Percentiles rank a stretch among this genome's conserved stretches.
These are phyloP conservation scores for Mycena vitilis DNA, from an alignment of 768 basidiomycete species.

Conservation along the genomic window DNA sequence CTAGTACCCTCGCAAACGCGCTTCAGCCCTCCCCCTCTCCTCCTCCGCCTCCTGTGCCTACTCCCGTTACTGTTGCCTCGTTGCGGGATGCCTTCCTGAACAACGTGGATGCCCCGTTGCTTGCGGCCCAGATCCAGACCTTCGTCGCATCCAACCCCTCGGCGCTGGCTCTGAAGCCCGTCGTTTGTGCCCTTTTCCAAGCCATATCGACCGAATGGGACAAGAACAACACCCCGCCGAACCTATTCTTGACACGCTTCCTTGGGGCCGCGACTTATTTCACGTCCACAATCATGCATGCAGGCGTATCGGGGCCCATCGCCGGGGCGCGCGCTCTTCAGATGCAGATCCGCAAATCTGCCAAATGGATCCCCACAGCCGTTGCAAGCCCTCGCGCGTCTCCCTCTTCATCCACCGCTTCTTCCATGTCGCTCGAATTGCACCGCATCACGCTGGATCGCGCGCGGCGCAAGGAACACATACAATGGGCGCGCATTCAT, in stretches of 20 bases:
- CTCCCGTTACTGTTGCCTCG: slow-evolving; percentile 44
- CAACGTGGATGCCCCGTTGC: slow-evolving; percentile 57
- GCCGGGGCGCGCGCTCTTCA: slow-evolving; percentile 70
- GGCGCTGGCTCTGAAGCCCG: slow-evolving; percentile 59
- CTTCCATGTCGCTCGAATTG: slow-evolving; percentile 68
- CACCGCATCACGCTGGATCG: slow-evolving; percentile 70
- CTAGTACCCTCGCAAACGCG: slow-evolving; percentile 34
- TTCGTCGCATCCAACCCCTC: slow-evolving; percentile 62
- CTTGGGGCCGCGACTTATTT: slow-evolving; percentile 65
- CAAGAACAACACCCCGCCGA: slow-evolving; percentile 38
- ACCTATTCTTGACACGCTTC: slow-evolving; percentile 60
- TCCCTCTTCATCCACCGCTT: slow-evolving; percentile 36
- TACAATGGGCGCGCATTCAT: slow-evolving; percentile 76
- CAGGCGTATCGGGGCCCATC: slow-evolving; percentile 64
- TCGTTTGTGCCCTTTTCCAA: slow-evolving; percentile 67
- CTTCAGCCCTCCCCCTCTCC: slow-evolving; percentile 37
- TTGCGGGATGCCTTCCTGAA: slow-evolving; percentile 62
- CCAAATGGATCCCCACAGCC: slow-evolving; percentile 60
- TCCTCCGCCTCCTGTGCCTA: slow-evolving; percentile 36
- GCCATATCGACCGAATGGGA: slow-evolving; percentile 55
- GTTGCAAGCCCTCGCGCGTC: slow-evolving; percentile 31
- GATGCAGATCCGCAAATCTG: slow-evolving; percentile 67
- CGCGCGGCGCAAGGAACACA: slow-evolving; percentile 71
- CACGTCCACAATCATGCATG: slow-evolving; percentile 59
- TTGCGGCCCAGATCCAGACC: slow-evolving; percentile 66